Base-by-base conservation (phyloP, 164 flowering plant genomes). In the Nymphaea thermarum region DNA sequence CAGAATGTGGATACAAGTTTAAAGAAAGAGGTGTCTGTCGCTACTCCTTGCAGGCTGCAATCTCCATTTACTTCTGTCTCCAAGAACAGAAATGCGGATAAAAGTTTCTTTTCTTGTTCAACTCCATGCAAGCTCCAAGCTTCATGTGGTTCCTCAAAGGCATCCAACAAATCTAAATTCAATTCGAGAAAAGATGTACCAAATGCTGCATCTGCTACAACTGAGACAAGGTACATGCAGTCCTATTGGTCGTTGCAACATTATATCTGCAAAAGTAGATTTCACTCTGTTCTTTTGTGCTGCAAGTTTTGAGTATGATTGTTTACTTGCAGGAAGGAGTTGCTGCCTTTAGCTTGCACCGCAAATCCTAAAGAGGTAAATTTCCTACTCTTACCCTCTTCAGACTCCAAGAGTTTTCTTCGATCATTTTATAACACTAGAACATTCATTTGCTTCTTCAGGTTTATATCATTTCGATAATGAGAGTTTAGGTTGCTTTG, bases 61-160 rank as follows among this genome's bases (percentile, higher is more conserved):
- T 6, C 7, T 47, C 55, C 36, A 25, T 25, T 25, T 25, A 25
- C 36, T 25, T 25, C 55, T 6, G 7, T 47, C 11, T 2, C 55
- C 55, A 47, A 47, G 55, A 47, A 12, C 12, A 47, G 12, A 12
- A 47, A 47, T 47, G 55, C 12, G 63, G 90, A 85, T 3, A 47
- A 5, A 12, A 47, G 55, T 6, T 12, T 12, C 12, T 5, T 47
- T 47, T 6, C 55, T 12, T 6, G 7, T 47, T 47, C 55, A 47
- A 47, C 55, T 47, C 55, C 55, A 6, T 4, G 55, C 55, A 47
- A 47, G 55, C 44, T 71, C 8, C 65, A 51, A 25, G 73, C 72
- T 57, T 64, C 70, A 74, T 76, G 82, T 51, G 16, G 65, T 6
- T 44, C 72, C 45, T 65, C 43, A 6, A 87, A 73, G 68, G 83